Evolutionary conservation across 371 early-diverging fungal genomes (phyloP), one percentile per base, ranked within the genome.

Genomic region (Haplosporangium sp.): DNA sequence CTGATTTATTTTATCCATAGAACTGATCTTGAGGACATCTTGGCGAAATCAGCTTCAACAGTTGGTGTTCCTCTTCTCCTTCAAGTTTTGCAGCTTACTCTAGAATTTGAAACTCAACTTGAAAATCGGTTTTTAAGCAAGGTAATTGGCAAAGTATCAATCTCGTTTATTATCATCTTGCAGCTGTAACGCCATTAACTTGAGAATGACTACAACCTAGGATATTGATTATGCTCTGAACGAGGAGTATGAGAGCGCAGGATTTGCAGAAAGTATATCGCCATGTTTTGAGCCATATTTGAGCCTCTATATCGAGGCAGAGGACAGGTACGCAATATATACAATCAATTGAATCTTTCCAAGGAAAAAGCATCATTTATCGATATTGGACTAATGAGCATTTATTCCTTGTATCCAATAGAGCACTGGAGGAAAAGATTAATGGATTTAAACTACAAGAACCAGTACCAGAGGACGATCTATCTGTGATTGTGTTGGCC

Each of bases 21-120:
- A 63, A 63, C 69, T 20, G 90, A 90, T 68, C 77, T 91, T 60
- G 83, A 86, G 37, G 75, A 83, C 10, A 85, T 92, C 4, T 72
- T 94, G 64, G 78, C 86, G 0, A 86, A 84, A 47, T 62, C 63
- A 5, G 64, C 68, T 1, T 88, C 86, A 15, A 83, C 82, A 5
- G 82, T 90, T 7, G 91, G 91, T 71, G 94, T 95, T 0, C 92
- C 92, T 53, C 84, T 85, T 5, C 83, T 97, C 64, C 79, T 96
- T 17, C 85, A 90, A 42, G 93, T 92, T 0, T 72, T 98, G 57
- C 92, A 95, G 45, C 83, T 91, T 11, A 97, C 98, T 0, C 86
- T 94, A 56, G 96, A 96, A 39, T 98, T 97, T 81, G 98, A 98
- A 83, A 82, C 84, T 8, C 96, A 96, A 77, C 84, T 97, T 7